Conservation (phyloP, 495 filamentous ascomycete species). For the Xylona heveae region DNA sequence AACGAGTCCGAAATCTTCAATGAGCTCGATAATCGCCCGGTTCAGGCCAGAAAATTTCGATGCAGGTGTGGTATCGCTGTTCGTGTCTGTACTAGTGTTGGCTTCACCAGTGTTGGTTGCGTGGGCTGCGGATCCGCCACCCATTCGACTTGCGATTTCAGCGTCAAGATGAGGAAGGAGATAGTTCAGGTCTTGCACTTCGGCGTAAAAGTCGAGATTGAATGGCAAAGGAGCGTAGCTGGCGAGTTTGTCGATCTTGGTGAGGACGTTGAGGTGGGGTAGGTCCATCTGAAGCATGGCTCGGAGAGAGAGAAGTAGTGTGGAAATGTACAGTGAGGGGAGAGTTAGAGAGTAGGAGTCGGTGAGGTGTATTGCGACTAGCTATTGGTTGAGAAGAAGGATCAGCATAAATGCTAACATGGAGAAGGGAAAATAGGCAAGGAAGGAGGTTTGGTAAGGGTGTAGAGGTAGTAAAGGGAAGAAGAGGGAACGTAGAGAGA, state of each 20-base stretch:
- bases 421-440: slow-evolving; percentile 5
- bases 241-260: slow-evolving; percentile 83
- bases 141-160: slow-evolving; percentile 28
- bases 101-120: no score
- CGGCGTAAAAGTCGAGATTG: slow-evolving; percentile 90
- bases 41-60: slow-evolving; percentile 68
- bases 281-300: slow-evolving; percentile 97
- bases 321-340: slow-evolving; percentile 85
- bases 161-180: slow-evolving; percentile 57
- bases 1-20: slow-evolving; percentile 76
- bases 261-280: slow-evolving; percentile 84
- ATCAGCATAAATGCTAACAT: neutral
- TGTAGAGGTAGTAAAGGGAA: slow-evolving; percentile 2
- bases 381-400: slow-evolving; percentile 23
- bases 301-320: slow-evolving; percentile 74
- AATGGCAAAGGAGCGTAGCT: slow-evolving; percentile 70
- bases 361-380: slow-evolving; percentile 75
- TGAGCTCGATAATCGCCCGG: slow-evolving; percentile 61
- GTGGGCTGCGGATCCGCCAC: slow-evolving; percentile 20
- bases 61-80: no score
- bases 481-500: slow-evolving; percentile 7
- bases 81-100: no score
- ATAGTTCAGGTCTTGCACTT: slow-evolving; percentile 82
- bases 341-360: slow-evolving; percentile 82
- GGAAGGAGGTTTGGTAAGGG: slow-evolving; percentile 4